Evolutionary conservation across 345 rosid species (phyloP).

Genomic region (Rhizophora mangle): DNA sequence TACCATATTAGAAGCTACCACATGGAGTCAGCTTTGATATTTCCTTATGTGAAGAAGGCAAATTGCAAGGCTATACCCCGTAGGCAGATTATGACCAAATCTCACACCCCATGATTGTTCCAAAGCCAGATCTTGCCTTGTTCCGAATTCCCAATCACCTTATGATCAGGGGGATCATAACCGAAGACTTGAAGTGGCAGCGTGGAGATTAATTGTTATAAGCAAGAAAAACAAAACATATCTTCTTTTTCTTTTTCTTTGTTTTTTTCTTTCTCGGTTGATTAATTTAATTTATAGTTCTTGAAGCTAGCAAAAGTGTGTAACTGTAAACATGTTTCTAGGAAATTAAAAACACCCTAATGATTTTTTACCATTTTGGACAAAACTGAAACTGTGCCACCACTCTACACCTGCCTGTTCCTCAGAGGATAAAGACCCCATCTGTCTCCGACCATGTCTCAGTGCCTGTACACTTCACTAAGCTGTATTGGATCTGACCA

Average conservation of each 20-base stretch:
- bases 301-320: not conserved
- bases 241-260: not conserved
- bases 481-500: slow-evolving; percentile 24
- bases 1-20: slow-evolving; percentile 22
- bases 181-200: not conserved
- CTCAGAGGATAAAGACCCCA: slow-evolving; percentile 24
- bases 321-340: not conserved
- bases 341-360: not conserved
- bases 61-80: slow-evolving; percentile 42
- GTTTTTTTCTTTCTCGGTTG: not conserved
- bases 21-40: slow-evolving; percentile 48
- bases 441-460: slow-evolving; percentile 30
- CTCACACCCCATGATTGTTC: slow-evolving; percentile 41
- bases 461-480: slow-evolving; percentile 21
- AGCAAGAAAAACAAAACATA: not conserved
- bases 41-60: slow-evolving; percentile 44
- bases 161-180: not conserved
- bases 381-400: slow-evolving; percentile 27
- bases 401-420: slow-evolving; percentile 20
- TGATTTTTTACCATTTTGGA: slow-evolving; percentile 29
- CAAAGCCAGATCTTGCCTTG: not conserved
- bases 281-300: no score
- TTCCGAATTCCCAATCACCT: not conserved
- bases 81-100: slow-evolving; percentile 40
- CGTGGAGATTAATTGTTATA: not conserved